Percentiles rank a stretch among this genome's conserved stretches.
Evolutionary conservation across 2,329 filamentous ascomycete species (phyloP).

Genomic region (Cryphonectria nitschkei): DNA sequence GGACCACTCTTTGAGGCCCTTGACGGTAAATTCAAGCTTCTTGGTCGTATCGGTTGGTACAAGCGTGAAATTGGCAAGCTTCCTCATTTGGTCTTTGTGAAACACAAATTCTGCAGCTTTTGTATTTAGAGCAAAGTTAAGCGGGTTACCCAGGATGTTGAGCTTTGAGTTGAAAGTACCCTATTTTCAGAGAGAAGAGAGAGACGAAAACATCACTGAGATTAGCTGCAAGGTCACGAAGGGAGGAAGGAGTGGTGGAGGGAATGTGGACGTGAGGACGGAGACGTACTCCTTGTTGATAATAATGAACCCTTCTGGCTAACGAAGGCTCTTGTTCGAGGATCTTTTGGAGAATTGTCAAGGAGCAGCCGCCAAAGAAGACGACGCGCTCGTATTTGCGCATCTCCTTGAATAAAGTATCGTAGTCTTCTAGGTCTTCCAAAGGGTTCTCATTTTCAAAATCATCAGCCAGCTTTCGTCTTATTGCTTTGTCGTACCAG

Average conservation of each 20-base stretch:
- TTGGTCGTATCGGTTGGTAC: conserved; percentile 29
- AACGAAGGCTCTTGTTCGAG: conserved; percentile 17
- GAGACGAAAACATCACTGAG: background rate
- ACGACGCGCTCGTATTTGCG: conserved; percentile 18
- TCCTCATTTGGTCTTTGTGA: background rate
- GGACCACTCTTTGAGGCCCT: conserved; percentile 20
- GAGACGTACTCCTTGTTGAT: conserved; percentile 25
- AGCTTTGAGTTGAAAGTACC: conserved; percentile 26
- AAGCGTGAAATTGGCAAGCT: conserved; percentile 21
- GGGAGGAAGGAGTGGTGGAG: background rate
- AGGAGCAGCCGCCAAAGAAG: conserved; percentile 27
- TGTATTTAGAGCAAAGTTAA: conserved; percentile 27
- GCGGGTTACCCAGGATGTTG: conserved; percentile 29
- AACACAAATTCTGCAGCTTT: conserved; percentile 27
- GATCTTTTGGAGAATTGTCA: conserved; percentile 25
- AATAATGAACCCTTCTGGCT: conserved; percentile 21
- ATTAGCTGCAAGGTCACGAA: background rate
- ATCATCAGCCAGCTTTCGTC: conserved; percentile 22
- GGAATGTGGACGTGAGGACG: background rate
- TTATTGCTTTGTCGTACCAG: conserved; percentile 24
- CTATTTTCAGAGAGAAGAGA: background rate
- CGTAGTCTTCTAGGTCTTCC: conserved; percentile 4
- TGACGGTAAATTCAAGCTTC: conserved; percentile 20
- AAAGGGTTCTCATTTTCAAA: conserved; percentile 18
- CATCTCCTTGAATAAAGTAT: conserved; percentile 21